Evolutionary conservation across 2,329 filamentous ascomycete genomes (phyloP).

Genomic region (Cladophialophora bantiana): DNA sequence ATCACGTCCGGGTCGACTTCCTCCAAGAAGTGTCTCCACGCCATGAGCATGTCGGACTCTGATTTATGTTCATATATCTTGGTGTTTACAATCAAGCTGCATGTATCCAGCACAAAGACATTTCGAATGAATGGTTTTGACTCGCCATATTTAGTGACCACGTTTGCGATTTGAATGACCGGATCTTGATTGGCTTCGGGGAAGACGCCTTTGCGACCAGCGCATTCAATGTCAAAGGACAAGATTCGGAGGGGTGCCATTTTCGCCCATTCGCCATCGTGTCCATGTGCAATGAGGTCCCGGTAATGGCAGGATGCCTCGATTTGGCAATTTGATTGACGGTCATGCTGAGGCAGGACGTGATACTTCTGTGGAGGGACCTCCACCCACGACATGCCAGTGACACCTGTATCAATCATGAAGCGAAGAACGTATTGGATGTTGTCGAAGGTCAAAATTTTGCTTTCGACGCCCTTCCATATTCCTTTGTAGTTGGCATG

Average conservation of each 20-base stretch:
- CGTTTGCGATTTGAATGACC: conserved; percentile 97
- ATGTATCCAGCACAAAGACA: conserved; percentile 92
- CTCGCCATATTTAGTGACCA: conserved; percentile 93
- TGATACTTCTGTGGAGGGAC: conserved; percentile 76
- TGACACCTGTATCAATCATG: conserved; percentile 95
- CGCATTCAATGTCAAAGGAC: conserved; percentile 98
- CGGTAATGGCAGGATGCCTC: conserved; percentile 84
- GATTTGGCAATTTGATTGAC: conserved; percentile 94
- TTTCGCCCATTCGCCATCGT: conserved; percentile 95
- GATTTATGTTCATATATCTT: conserved; percentile 83
- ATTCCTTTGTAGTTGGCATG: conserved; percentile 87
- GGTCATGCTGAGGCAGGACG: conserved; percentile 69
- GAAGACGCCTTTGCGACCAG: conserved; percentile 95
- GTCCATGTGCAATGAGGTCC: conserved; percentile 84
- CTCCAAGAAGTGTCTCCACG: conserved; percentile 88
- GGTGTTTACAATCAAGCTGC: conserved; percentile 92
- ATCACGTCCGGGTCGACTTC: conserved; percentile 95
- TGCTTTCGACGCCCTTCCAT: conserved; percentile 75
- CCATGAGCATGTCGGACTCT: conserved; percentile 88
- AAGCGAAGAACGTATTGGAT: conserved; percentile 95
- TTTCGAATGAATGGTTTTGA: conserved; percentile 95
- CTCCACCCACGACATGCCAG: conserved; percentile 98
- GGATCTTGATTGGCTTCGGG: conserved; percentile 90
- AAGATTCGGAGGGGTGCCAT: conserved; percentile 93
- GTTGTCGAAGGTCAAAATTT: conserved; percentile 90